Percentiles rank a stretch among this genome's conserved stretches.
Conservation (phyloP, 345 rosid species). For the Bruguiera sexangula region DNA sequence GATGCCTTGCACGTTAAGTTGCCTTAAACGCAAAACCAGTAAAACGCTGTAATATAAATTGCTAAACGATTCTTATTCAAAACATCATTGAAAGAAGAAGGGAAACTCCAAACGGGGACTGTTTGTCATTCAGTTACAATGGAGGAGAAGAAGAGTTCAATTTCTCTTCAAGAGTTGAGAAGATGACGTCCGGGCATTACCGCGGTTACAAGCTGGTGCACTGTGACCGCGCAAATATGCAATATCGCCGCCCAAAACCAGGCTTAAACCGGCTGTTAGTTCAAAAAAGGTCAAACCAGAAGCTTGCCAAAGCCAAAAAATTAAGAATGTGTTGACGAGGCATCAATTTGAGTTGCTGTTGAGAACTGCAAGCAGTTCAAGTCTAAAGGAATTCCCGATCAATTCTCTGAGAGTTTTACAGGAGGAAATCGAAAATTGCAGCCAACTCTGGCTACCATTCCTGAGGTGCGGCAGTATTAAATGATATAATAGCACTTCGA, state of each 20-base stretch:
- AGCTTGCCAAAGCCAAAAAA: conserved; percentile 20
- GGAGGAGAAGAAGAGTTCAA: conserved; percentile 29
- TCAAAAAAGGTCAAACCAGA: conserved; percentile 10
- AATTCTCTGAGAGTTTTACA: conserved; percentile 14
- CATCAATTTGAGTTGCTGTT: conserved; percentile 43
- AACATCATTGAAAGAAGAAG: conserved; percentile 28
- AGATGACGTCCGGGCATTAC: conserved; percentile 13
- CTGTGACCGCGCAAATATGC: conserved; percentile 4
- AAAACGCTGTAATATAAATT: conserved; percentile 27
- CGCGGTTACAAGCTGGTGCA: conserved; percentile 13
- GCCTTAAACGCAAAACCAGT: conserved; percentile 21
- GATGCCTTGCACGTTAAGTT: conserved; percentile 51
- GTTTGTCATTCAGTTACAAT: conserved; percentile 17
- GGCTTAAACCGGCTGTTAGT: not conserved
- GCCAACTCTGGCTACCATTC: conserved; percentile 50
- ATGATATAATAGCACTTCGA: not conserved
- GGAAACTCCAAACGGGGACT: conserved; percentile 48
- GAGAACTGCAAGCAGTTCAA: conserved; percentile 19
- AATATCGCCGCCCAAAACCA: conserved; percentile 13
- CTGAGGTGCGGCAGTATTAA: conserved; percentile 34
- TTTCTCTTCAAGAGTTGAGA: conserved; percentile 17
- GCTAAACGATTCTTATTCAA: conserved; percentile 6
- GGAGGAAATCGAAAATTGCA: conserved; percentile 40
- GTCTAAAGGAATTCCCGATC: conserved; percentile 14
- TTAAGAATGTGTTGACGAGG: conserved; percentile 48